These are phyloP conservation scores for Castanospermum australe DNA, from an alignment of 306 rosid species.

Conservation along the genomic window DNA sequence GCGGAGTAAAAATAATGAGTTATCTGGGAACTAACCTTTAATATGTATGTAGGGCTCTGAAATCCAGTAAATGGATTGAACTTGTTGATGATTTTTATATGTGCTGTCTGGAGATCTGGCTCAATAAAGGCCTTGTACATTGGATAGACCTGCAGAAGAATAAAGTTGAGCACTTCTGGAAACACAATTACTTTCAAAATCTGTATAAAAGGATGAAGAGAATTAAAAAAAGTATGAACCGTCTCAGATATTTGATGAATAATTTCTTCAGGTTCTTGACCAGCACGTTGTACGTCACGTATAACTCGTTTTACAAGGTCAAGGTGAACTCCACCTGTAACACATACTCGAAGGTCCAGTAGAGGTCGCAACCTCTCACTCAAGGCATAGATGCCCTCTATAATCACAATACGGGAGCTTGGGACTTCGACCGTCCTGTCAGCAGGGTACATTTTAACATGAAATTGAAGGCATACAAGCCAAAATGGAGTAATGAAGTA, in stretches of 20 bases:
- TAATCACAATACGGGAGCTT: constrained; percentile 82
- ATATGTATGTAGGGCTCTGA: constrained; percentile 91
- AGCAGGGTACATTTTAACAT: constrained; percentile 27
- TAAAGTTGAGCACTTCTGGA: constrained; percentile 32
- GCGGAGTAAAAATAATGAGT: background rate
- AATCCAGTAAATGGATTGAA: constrained; percentile 98
- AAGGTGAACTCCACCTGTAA: constrained; percentile 98
- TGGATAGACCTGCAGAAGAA: constrained; percentile 81
- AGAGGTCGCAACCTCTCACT: constrained; percentile 87
- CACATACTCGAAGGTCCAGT: constrained; percentile 94
- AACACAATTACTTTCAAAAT: constrained; percentile 9
- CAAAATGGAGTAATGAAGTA: background rate
- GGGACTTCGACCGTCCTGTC: constrained; percentile 95
- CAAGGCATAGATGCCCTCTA: constrained; percentile 98
- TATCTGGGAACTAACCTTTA: constrained; percentile 60
- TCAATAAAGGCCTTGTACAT: constrained; percentile 99
- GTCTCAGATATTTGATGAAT: constrained; percentile 99
- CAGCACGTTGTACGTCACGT: constrained; percentile 96
- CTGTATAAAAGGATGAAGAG: constrained; percentile 8
- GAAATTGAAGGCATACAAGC: constrained; percentile 7
- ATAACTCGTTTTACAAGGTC: constrained; percentile 97
- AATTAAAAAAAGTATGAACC: constrained; percentile 42
- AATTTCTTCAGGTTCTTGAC: constrained; percentile 98
- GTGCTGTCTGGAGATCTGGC: constrained; percentile 97
- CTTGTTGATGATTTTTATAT: constrained; percentile 86